These are phyloP conservation scores for Metschnikowia kunwiensis DNA, from an alignment of 805 yeast species.

Conservation along the genomic window DNA sequence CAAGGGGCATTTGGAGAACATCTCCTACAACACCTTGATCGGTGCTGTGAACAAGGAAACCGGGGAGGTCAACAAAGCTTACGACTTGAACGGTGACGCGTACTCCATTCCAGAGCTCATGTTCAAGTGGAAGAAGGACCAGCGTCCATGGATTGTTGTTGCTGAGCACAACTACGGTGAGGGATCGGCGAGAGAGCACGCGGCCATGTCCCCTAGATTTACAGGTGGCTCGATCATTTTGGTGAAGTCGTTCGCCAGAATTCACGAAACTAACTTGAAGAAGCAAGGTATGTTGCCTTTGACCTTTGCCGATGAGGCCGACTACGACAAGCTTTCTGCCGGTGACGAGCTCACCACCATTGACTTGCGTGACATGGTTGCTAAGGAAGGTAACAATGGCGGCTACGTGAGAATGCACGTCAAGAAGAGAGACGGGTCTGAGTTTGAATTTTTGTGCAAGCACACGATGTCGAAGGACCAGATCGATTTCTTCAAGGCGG, in stretches of 20 bases:
- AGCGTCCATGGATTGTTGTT: slow-evolving; percentile 87
- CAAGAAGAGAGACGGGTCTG: slow-evolving; percentile 69
- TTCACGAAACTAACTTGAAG: slow-evolving; percentile 96
- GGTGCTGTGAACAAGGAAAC: slow-evolving; percentile 98
- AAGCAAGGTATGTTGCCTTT: slow-evolving; percentile 97
- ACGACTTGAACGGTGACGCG: slow-evolving; percentile 76
- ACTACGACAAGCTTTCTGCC: slow-evolving; percentile 75
- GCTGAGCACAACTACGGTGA: slow-evolving; percentile 99
- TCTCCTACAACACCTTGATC: slow-evolving; percentile 89
- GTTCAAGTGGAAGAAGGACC: slow-evolving; percentile 89
- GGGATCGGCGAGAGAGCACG: slow-evolving; percentile 99
- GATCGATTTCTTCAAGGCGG: slow-evolving; percentile 93
- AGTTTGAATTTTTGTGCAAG: slow-evolving; percentile 67
- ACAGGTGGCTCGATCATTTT: slow-evolving; percentile 86
- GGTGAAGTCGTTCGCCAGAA: slow-evolving; percentile 95
- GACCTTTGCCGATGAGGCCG: slow-evolving; percentile 85
- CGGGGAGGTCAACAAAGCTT: slow-evolving; percentile 89
- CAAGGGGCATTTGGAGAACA: slow-evolving; percentile 96
- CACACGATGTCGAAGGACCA: slow-evolving; percentile 98
- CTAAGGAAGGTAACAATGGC: slow-evolving; percentile 83
- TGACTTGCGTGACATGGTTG: slow-evolving; percentile 50
- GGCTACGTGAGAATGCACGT: slow-evolving; percentile 71
- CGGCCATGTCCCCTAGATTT: slow-evolving; percentile 93
- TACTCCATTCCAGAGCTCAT: slow-evolving; percentile 91
- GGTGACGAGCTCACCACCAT: slow-evolving; percentile 51